These are phyloP conservation scores for Monilinia fructigena DNA, from an alignment of 2,329 filamentous ascomycete species.

Conservation along the genomic window DNA sequence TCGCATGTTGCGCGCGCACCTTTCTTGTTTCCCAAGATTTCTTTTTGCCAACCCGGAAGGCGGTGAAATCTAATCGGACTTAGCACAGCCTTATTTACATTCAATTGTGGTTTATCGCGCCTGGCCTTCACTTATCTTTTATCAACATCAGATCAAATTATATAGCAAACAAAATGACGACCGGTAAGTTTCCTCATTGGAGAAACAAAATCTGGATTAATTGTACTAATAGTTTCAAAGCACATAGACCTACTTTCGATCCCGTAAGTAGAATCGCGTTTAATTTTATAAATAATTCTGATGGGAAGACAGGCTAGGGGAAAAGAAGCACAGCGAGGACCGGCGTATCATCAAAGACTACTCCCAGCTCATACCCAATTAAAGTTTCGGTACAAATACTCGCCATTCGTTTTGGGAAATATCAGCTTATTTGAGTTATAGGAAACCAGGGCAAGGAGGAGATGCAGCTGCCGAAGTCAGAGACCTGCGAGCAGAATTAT, in stretches of 20 bases:
- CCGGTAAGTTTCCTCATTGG: conserved; percentile 32
- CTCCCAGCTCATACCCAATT: conserved; percentile 91
- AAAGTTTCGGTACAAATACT: conserved; percentile 67
- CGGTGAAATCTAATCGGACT: conserved; percentile 4
- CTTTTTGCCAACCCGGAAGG: conserved; percentile 9
- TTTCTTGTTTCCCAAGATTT: conserved; percentile 15
- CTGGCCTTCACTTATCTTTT: conserved; percentile 13
- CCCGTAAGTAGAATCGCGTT: conserved; percentile 58
- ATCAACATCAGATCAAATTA: conserved; percentile 9
- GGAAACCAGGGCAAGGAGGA: conserved; percentile 85
- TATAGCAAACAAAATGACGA: conserved; percentile 50
- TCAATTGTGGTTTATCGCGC: conserved; percentile 3
- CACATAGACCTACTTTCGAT: conserved; percentile 90
- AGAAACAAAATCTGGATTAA: neutral
- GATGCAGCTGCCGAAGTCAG: conserved; percentile 67
- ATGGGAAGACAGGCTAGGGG: conserved; percentile 67
- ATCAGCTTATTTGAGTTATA: conserved; percentile 39
- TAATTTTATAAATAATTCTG: conserved; percentile 17
- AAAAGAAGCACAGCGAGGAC: conserved; percentile 90
- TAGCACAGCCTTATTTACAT: conserved; percentile 13
- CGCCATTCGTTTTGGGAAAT: neutral
- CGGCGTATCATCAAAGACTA: conserved; percentile 93
- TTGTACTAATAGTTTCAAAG: conserved; percentile 44
- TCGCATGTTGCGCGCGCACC: neutral
- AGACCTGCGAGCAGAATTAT: conserved; percentile 85